These are phyloP conservation scores for Amyloporia xantha DNA, from an alignment of 768 basidiomycete genomes.

Conservation along the genomic window DNA sequence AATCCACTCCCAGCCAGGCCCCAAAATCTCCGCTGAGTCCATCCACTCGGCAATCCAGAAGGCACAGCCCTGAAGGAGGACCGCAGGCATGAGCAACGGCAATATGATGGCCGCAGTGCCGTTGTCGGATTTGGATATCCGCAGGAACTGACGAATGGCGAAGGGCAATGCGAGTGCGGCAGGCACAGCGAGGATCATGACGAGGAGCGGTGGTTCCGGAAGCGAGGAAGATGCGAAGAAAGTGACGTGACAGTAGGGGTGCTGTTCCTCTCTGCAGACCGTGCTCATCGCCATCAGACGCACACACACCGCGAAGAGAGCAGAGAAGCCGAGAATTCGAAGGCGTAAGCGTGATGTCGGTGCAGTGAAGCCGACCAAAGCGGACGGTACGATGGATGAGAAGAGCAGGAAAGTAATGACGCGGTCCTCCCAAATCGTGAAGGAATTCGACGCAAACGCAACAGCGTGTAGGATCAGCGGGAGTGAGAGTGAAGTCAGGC, in stretches of 20 bases:
- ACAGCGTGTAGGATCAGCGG: slow-evolving; percentile 62
- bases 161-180: slow-evolving; percentile 52
- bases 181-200: slow-evolving; percentile 53
- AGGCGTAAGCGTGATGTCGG: slow-evolving; percentile 62
- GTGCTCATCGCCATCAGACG: slow-evolving; percentile 79
- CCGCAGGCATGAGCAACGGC: slow-evolving; percentile 47
- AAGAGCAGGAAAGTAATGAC: slow-evolving; percentile 69
- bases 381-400: slow-evolving; percentile 52
- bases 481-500: slow-evolving; percentile 28
- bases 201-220: slow-evolving; percentile 54
- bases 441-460: slow-evolving; percentile 88
- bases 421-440: slow-evolving; percentile 96
- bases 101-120: slow-evolving; percentile 66
- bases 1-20: slow-evolving; percentile 31
- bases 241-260: slow-evolving; percentile 82
- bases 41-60: slow-evolving; percentile 85
- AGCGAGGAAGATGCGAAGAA: slow-evolving; percentile 75
- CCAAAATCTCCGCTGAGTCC: slow-evolving; percentile 48
- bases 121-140: slow-evolving; percentile 63
- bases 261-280: slow-evolving; percentile 92
- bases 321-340: slow-evolving; percentile 69
- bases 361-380: slow-evolving; percentile 59
- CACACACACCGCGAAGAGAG: slow-evolving; percentile 58
- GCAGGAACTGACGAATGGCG: slow-evolving; percentile 48
- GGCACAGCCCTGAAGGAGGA: slow-evolving; percentile 49